These are phyloP conservation scores for Climacium dendroides DNA, from an alignment of 225 moss, liverwort and hornwort species.

Conservation along the genomic window DNA sequence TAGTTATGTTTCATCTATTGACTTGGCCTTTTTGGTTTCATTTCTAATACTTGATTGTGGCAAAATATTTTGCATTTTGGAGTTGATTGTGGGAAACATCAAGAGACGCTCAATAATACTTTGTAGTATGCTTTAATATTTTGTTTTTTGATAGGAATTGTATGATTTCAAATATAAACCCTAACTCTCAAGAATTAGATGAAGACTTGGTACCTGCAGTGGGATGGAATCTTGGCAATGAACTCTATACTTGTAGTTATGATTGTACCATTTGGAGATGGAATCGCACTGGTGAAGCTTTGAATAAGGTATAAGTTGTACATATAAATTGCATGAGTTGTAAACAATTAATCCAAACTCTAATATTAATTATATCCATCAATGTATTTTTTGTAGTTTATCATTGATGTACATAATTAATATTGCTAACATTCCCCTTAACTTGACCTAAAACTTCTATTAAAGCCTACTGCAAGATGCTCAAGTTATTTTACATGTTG, in stretches of 20 bases:
- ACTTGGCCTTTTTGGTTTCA: too few species aligned
- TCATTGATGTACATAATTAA: background rate
- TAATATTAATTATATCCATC: too few species aligned
- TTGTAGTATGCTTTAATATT: too few species aligned
- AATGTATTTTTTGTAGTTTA: too few species aligned
- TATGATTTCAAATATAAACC: background rate
- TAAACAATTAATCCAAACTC: too few species aligned
- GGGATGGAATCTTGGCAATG: slow-evolving; percentile 75
- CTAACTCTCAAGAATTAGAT: slow-evolving; percentile 18
- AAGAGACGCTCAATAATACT: background rate
- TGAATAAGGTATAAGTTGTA: slow-evolving; percentile 34
- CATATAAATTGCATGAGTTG: background rate
- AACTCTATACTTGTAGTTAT: slow-evolving; percentile 80
- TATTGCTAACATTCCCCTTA: background rate
- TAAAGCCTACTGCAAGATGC: background rate
- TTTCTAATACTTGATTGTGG: background rate
- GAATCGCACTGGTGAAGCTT: slow-evolving; percentile 45
- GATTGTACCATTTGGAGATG: slow-evolving; percentile 82
- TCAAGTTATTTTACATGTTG: background rate
- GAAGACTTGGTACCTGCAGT: slow-evolving; percentile 59
- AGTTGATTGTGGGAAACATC: accelerated
- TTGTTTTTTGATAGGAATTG: background rate
- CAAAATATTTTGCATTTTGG: background rate
- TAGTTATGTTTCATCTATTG: accelerated
- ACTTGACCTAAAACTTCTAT: background rate